Evolutionary conservation across 2,329 filamentous ascomycete species (phyloP), one percentile per base, ranked within the genome.

Genomic region (Beauveria sp.): DNA sequence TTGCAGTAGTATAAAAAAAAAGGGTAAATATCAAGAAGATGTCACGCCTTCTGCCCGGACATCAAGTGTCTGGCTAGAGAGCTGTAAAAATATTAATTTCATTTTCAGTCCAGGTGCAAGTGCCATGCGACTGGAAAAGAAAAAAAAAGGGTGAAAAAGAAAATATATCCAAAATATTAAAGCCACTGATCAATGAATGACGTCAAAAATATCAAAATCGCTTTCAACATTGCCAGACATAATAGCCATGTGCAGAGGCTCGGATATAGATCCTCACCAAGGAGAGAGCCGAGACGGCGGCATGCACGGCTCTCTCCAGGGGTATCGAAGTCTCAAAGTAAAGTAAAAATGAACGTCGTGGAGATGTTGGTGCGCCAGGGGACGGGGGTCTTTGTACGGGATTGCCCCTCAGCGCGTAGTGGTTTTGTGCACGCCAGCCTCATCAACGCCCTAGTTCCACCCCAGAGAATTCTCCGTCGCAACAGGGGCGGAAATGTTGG

Each of bases 391-490:
- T 47, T 60, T 53, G 58, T 54, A 54, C 42, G 16, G 58, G 40
- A 43, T 18, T 58, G 5, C 49, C 22, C 58, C 28, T 43, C 50
- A 20, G 14, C 50, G 28, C 50, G 26, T 28, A 16, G 26, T 38
- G 26, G 43, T 20, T 42, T 28, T 28, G 46, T 30, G 28, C 30
- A n/a, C 16, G 43, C 20, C 46, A 28, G 22, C 24, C 18, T 38
- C 58, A 22, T 47, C 28, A n/a, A 34, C 42, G n/a, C 28, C 28
- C 86, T 82, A 97, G 79, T 96, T 96, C 93, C 93, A 97, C 69
- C 93, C 93, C 66, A 97, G 84, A 57, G 91, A 96, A 81, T 97
- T 97, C 79, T 96, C 92, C 3, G 92, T 89, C 74, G 93, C 93
- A 65, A 96, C 89, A 3, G 93, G 93, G 40, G 91, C 90, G 64